Percentiles rank a stretch among this genome's conserved stretches.
Evolutionary conservation across 768 basidiomycete genomes (phyloP).

Genomic region (Suillus spraguei): DNA sequence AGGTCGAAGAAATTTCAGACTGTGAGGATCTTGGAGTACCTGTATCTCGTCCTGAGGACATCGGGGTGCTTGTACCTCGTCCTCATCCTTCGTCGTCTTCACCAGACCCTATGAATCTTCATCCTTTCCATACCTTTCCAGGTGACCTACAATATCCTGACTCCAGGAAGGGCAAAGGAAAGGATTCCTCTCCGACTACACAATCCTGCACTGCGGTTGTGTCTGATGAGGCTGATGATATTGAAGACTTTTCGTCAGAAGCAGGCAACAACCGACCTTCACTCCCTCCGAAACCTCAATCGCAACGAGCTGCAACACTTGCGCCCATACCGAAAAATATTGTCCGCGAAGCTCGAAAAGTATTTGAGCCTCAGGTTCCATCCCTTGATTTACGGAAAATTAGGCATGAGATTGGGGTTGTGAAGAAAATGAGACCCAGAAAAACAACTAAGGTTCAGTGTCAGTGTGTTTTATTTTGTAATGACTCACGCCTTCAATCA

Average conservation of each 20-base stretch:
- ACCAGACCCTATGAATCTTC: constrained; percentile 25
- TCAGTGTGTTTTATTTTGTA: not conserved
- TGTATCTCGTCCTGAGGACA: constrained; percentile 21
- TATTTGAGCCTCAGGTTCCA: constrained; percentile 17
- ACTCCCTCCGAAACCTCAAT: constrained; percentile 1
- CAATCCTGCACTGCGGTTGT: not conserved
- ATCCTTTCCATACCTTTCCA: constrained; percentile 29
- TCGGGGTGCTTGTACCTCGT: constrained; percentile 21
- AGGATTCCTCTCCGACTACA: not conserved
- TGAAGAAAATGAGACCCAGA: constrained; percentile 28
- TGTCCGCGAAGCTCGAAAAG: constrained; percentile 13
- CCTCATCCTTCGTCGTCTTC: constrained; percentile 17
- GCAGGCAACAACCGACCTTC: constrained; percentile 22
- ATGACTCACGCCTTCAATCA: not conserved
- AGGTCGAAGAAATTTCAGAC: constrained; percentile 23
- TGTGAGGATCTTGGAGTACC: constrained; percentile 26
- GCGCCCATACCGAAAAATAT: constrained; percentile 13
- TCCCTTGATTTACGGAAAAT: constrained; percentile 13
- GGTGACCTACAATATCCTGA: not conserved
- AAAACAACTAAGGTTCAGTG: constrained; percentile 22
- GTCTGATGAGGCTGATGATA: constrained; percentile 13
- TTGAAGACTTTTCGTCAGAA: constrained; percentile 16
- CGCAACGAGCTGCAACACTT: not conserved
- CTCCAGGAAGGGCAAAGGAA: constrained; percentile 26
- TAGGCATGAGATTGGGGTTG: constrained; percentile 1